Evolutionary conservation across 2,329 filamentous ascomycete genomes (phyloP), one percentile per base, ranked within the genome.

Genomic region (Didymella glomerata): DNA sequence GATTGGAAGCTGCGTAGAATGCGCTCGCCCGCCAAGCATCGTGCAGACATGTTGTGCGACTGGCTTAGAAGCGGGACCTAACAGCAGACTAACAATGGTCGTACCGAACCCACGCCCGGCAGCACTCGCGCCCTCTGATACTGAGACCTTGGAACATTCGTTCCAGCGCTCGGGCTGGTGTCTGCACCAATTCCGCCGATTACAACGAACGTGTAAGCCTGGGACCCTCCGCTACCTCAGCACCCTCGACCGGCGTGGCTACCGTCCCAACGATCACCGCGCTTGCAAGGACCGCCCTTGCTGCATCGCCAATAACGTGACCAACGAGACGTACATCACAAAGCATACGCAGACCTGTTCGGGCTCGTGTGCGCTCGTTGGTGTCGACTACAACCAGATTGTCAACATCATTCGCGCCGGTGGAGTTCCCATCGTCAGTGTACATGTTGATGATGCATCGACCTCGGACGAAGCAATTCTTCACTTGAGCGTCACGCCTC

Each of bases 381-480:
- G 13, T 42, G 50, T 49, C 32, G 45, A 48, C 38, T 51, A 54
- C 28, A 32, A 25, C 24, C 45, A 30, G 16, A 25, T 60, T 25
- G 40, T 48, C 42, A 13, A 44, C 9, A 60, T 60, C 32, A 60
- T 60, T 38, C 27, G 24, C 18, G 27, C 18, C 10, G 57, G 57
- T 5, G 44, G 50, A 25, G 30, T 60, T 6, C 57, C 57, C 10
- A 48, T 60, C 22, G 28, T 60, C 16, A 51, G 52, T 38, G 52
- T 60, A 18, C 36, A 56, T n/a, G 30, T 14, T 32, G 30, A 32
- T 32, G 30, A 3, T 14, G 30, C 30, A 14, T 32, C 30, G 30
- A 32, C 30, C 30, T 32, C 13, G 30, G 30, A 32, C 30, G 30
- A 32, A 4, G 2, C 30, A 32, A 6, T 32, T 10, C 48, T 60